phyloP scores from a whole-genome alignment of 768 basidiomycete species.

The Boletus fagicola region DNA sequence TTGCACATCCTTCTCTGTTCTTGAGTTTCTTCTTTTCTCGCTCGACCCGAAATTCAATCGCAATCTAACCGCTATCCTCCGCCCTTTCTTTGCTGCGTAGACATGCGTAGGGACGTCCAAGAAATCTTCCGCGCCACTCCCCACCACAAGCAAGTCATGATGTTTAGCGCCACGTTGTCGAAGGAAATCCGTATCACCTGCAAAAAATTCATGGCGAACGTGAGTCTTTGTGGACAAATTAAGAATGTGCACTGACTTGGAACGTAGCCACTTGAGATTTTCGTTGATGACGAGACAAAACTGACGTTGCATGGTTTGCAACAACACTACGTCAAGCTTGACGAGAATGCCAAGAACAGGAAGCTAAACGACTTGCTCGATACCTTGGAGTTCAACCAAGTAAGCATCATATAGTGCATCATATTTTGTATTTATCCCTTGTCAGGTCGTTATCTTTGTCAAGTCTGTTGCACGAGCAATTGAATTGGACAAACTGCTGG shows the following conservation, averaged over 20 bases:
- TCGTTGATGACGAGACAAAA: conserved; percentile 99
- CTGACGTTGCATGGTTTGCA: conserved; percentile 96
- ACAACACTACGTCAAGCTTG: conserved; percentile 97
- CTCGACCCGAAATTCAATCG: conserved; percentile 47
- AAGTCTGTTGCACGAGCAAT: conserved; percentile 97
- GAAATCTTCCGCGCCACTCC: conserved; percentile 99
- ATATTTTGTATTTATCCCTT: conserved; percentile 2
- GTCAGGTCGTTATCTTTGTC: conserved; percentile 97
- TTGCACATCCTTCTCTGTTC: conserved; percentile 29
- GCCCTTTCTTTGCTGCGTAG: conserved; percentile 58
- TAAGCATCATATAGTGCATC: conserved; percentile 28
- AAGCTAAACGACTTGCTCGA: conserved; percentile 96
- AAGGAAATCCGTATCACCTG: conserved; percentile 97
- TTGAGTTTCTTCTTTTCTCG: conserved; percentile 52
- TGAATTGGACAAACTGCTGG: conserved; percentile 91
- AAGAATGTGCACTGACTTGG: not conserved
- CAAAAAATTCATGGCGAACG: conserved; percentile 99
- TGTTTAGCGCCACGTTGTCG: conserved; percentile 98
- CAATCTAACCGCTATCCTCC: conserved; percentile 62
- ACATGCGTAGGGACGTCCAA: conserved; percentile 99
- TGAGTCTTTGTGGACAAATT: conserved; percentile 40
- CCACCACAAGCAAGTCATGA: conserved; percentile 99
- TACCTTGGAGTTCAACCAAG: conserved; percentile 97
- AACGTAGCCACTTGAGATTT: conserved; percentile 92
- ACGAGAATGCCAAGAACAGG: conserved; percentile 93